Percentiles rank a stretch among this genome's conserved stretches.
Evolutionary conservation across 331 rosid species (phyloP).

Genomic region (Acacia pycnantha): DNA sequence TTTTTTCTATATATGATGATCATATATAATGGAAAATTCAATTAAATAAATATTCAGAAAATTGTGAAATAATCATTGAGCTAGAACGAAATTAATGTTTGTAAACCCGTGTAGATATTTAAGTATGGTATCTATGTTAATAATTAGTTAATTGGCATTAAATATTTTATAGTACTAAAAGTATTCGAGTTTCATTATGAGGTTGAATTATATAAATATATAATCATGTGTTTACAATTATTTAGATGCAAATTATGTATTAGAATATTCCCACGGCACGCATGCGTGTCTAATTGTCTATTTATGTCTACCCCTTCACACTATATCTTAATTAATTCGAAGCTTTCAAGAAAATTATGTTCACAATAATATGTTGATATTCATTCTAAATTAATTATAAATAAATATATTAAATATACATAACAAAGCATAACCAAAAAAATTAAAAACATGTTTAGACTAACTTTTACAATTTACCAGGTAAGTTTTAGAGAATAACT

Average conservation of each 20-base stretch:
- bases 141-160: conserved; percentile 2
- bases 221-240: neutral
- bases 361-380: neutral
- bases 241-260: neutral
- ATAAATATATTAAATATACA: neutral
- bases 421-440: too few species aligned
- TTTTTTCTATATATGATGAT: neutral
- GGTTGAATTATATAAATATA: neutral
- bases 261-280: conserved; percentile 4
- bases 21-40: neutral
- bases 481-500: too few species aligned
- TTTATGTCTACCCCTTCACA: neutral
- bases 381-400: neutral
- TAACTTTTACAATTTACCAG: too few species aligned
- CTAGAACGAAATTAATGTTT: conserved; percentile 13
- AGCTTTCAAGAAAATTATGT: neutral
- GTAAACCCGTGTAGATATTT: neutral
- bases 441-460: too few species aligned
- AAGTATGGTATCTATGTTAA: neutral
- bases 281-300: neutral
- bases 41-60: conserved; percentile 16
- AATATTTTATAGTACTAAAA: neutral
- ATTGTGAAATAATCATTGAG: conserved; percentile 25
- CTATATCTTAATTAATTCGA: neutral
- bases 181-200: conserved; percentile 5